Evolutionary conservation across 176 grass and related monocot genomes (phyloP).

Genomic region (Tuctoria greenei): DNA sequence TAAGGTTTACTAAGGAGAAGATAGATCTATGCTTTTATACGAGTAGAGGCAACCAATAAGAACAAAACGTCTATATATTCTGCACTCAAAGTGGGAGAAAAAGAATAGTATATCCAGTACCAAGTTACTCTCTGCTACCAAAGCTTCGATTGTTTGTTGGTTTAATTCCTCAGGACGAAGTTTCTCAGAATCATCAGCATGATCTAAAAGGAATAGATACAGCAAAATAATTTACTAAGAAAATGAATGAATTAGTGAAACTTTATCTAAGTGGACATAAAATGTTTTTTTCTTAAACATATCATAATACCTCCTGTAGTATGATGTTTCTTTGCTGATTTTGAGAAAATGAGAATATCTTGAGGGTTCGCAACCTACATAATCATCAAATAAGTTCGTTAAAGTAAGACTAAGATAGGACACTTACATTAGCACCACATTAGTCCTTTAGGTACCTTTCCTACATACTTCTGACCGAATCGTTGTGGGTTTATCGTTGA

Average conservation of each 20-base stretch:
- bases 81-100: conserved; percentile 20
- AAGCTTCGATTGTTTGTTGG: conserved; percentile 98
- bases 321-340: conserved; percentile 75
- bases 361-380: conserved; percentile 95
- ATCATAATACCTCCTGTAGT: conserved; percentile 62
- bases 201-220: conserved; percentile 28
- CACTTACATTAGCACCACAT: conserved; percentile 1
- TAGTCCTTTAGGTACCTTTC: conserved; percentile 64
- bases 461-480: conserved; percentile 93
- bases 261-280: neutral
- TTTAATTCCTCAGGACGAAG: conserved; percentile 97
- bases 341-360: conserved; percentile 97
- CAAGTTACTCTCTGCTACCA: conserved; percentile 97
- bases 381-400: conserved; percentile 26
- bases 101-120: conserved; percentile 43
- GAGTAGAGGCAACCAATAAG: neutral
- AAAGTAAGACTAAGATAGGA: conserved; percentile 24
- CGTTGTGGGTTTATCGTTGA: conserved; percentile 94
- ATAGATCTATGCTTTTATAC: neutral
- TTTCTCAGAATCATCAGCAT: conserved; percentile 75
- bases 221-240: conserved; percentile 5
- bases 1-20: neutral
- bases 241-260: neutral
- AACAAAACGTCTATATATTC: conserved; percentile 19
- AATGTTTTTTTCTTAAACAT: conserved; percentile 11